These are phyloP conservation scores for Trichocladium antarcticum DNA, from an alignment of 495 filamentous ascomycete species.

Conservation along the genomic window DNA sequence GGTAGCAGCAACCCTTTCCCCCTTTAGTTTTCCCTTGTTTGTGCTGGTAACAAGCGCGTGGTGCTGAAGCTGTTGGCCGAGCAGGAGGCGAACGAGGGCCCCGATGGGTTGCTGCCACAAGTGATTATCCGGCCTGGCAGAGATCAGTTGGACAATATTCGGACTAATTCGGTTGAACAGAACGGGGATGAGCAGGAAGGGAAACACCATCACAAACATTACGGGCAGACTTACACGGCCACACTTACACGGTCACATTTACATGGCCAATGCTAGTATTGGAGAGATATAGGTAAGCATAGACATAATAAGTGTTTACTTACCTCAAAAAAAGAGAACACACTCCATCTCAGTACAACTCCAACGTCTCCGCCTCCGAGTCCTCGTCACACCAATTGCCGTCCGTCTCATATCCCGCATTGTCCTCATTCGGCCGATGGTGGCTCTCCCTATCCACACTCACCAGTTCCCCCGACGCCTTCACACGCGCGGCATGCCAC, in stretches of 20 bases:
- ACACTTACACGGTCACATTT: too few species aligned
- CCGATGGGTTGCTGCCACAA: background rate
- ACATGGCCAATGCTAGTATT: too few species aligned
- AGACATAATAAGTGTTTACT: too few species aligned
- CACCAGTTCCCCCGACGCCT: background rate
- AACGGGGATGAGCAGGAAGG: too few species aligned
- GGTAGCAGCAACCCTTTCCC: background rate
- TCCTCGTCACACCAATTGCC: too few species aligned
- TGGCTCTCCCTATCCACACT: background rate
- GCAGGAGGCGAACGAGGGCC: background rate
- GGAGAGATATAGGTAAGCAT: too few species aligned
- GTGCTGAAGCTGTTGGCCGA: constrained; percentile 12
- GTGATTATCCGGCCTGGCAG: background rate
- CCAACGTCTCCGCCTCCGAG: background rate
- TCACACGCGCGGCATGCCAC: background rate
- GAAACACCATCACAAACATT: too few species aligned
- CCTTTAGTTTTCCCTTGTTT: background rate
- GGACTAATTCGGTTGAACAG: too few species aligned
- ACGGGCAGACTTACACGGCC: too few species aligned
- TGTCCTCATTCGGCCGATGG: background rate
- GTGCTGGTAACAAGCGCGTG: constrained; percentile 17
- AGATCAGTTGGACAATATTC: too few species aligned
- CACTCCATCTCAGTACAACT: background rate
- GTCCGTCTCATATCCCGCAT: background rate
- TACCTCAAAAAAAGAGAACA: too few species aligned